phyloP scores from a whole-genome alignment of 2,329 filamentous ascomycete genomes.

The Pochonia chlamydosporia region DNA sequence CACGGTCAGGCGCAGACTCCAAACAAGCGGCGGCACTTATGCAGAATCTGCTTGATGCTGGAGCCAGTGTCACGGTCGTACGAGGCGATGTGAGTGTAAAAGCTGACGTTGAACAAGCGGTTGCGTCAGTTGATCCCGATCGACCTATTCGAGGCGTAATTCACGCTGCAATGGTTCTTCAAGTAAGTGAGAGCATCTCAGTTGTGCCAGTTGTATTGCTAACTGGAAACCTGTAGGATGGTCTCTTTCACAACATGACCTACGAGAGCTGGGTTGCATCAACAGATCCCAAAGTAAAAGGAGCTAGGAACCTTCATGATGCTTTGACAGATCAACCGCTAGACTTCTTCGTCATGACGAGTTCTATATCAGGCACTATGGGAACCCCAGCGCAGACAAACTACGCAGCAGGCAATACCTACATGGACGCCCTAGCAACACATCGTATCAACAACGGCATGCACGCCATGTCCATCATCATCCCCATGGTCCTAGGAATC shows the following conservation, averaged over 20 bases:
- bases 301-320: conserved; percentile 19
- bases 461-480: conserved; percentile 19
- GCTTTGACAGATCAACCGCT: conserved; percentile 11
- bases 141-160: conserved; percentile 22
- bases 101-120: conserved; percentile 11
- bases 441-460: conserved; percentile 19
- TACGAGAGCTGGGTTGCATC: conserved; percentile 16
- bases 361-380: conserved; percentile 21
- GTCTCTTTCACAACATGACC: conserved; percentile 13
- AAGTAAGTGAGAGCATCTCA: too few relatives aligned
- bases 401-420: conserved; percentile 25
- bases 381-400: conserved; percentile 25
- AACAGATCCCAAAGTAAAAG: conserved; percentile 18
- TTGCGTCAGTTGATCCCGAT: background rate
- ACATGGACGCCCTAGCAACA: conserved; percentile 27
- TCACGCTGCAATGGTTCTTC: conserved; percentile 26
- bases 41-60: conserved; percentile 12
- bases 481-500: conserved; percentile 16
- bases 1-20: conserved; percentile 20
- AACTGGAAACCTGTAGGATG: background rate
- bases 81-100: conserved; percentile 15
- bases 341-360: conserved; percentile 25
- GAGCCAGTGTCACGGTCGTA: conserved; percentile 17
- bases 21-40: conserved; percentile 15
- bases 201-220: too few relatives aligned